Percentiles rank a stretch among this genome's conserved stretches.
phyloP scores from a whole-genome alignment of 164 flowering plant genomes.

The Piper longum region DNA sequence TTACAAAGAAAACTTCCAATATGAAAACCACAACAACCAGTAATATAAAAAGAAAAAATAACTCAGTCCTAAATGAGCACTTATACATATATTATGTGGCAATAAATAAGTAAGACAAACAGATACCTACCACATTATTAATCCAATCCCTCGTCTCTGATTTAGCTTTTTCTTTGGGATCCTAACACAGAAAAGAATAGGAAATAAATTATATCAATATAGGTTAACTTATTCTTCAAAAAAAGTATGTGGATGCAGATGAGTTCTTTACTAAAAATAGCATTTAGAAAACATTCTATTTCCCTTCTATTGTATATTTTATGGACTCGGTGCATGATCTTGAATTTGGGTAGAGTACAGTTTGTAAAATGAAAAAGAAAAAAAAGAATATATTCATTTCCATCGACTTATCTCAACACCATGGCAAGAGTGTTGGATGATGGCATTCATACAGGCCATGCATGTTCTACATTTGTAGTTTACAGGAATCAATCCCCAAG shows the following conservation, averaged over 20 bases:
- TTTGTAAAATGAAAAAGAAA: no score
- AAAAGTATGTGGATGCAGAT: not conserved
- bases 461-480: no score
- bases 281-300: not conserved
- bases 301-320: no score
- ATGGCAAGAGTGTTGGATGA: no score
- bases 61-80: not conserved
- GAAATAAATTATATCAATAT: no score
- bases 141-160: conserved; percentile 98
- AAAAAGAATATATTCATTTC: no score
- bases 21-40: not conserved
- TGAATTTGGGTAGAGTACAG: no score
- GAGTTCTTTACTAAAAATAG: not conserved
- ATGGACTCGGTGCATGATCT: no score
- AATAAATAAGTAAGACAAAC: conserved; percentile 1
- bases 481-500: no score
- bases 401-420: no score
- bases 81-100: not conserved
- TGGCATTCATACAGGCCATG: no score
- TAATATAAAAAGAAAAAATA: no score
- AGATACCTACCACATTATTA: conserved; percentile 73
- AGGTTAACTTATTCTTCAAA: not conserved
- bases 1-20: not conserved
- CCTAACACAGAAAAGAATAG: conserved; percentile 25
- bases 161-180: conserved; percentile 96